Evolutionary conservation across 352 stramenopile species (phyloP).

Genomic region (Phytophthora ohioensis): DNA sequence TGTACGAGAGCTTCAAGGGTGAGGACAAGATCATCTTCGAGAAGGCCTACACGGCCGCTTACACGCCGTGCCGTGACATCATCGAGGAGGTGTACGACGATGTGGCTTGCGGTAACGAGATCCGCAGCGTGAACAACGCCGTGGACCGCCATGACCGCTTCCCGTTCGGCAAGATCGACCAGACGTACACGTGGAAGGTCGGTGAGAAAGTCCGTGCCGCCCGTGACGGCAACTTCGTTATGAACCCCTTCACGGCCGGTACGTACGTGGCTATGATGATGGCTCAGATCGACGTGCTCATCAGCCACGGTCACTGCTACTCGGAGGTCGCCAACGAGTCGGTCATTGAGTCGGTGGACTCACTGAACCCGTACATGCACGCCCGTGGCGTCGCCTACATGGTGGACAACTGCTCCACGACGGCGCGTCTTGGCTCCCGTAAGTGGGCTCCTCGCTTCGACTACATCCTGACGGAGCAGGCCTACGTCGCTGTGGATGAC

Average conservation of each 20-base stretch:
- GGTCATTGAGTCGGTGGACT: slow-evolving; percentile 98
- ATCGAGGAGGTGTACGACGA: slow-evolving; percentile 99
- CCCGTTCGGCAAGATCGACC: slow-evolving; percentile 98
- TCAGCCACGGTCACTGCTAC: slow-evolving; percentile 96
- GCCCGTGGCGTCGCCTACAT: slow-evolving; percentile 98
- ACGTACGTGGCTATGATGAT: slow-evolving; percentile 99
- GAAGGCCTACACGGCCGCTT: slow-evolving; percentile 95
- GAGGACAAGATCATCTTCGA: slow-evolving; percentile 96
- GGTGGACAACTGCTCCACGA: slow-evolving; percentile 99
- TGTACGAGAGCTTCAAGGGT: slow-evolving; percentile 94
- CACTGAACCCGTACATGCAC: slow-evolving; percentile 99
- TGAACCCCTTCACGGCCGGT: slow-evolving; percentile 98
- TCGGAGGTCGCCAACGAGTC: slow-evolving; percentile 99
- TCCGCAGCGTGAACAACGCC: slow-evolving; percentile 98
- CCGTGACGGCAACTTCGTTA: slow-evolving; percentile 96
- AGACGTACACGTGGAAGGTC: slow-evolving; percentile 97
- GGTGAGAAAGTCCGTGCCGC: slow-evolving; percentile 96
- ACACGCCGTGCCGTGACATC: slow-evolving; percentile 97
- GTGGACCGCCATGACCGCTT: slow-evolving; percentile 94
- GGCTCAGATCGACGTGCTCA: slow-evolving; percentile 97
- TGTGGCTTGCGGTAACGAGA: slow-evolving; percentile 97
- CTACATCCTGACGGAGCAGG: slow-evolving; percentile 98
- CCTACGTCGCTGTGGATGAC: slow-evolving; percentile 96
- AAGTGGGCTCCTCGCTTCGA: slow-evolving; percentile 99
- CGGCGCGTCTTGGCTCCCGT: slow-evolving; percentile 95